Percentiles rank a stretch among this genome's conserved stretches.
phyloP scores from a whole-genome alignment of 768 basidiomycete genomes.

The Calocybe cyanea region DNA sequence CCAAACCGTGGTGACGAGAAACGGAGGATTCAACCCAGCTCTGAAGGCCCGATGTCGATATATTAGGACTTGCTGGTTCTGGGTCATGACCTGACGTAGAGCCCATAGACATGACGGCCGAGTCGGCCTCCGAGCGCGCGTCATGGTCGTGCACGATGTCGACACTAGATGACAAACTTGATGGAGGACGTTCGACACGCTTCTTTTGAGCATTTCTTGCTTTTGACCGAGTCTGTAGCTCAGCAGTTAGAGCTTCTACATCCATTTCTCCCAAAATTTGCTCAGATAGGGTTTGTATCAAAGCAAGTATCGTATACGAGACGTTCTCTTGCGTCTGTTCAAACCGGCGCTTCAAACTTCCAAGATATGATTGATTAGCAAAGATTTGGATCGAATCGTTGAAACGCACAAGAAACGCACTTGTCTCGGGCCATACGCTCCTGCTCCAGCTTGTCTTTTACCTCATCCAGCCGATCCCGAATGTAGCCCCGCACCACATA shows the following conservation, averaged over 20 bases:
- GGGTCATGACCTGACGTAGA: constrained; percentile 17
- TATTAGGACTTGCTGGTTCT: constrained; percentile 7
- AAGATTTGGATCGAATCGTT: constrained; percentile 4
- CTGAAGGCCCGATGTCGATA: constrained; percentile 29
- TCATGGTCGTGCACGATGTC: constrained; percentile 33
- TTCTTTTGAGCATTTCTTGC: constrained; percentile 12
- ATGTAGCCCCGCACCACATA: constrained; percentile 66
- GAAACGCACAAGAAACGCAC: constrained; percentile 53
- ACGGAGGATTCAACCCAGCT: constrained; percentile 30
- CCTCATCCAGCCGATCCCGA: constrained; percentile 57
- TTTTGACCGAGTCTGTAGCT: constrained; percentile 37
- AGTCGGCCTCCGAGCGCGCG: constrained; percentile 40
- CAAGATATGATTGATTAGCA: background rate
- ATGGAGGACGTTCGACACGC: constrained; percentile 16
- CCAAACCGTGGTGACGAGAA: constrained; percentile 13
- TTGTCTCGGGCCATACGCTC: constrained; percentile 64
- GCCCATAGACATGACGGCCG: constrained; percentile 34
- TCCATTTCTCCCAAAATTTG: constrained; percentile 73
- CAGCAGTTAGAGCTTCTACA: constrained; percentile 65
- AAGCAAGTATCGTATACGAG: constrained; percentile 69
- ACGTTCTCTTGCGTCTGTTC: constrained; percentile 73
- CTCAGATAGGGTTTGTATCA: constrained; percentile 61
- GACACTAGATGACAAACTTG: constrained; percentile 31
- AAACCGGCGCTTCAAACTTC: constrained; percentile 72
- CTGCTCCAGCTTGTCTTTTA: constrained; percentile 56